Base-by-base conservation (phyloP, 192 early-diverging fungal genomes). In the Lobosporangium transversale region DNA sequence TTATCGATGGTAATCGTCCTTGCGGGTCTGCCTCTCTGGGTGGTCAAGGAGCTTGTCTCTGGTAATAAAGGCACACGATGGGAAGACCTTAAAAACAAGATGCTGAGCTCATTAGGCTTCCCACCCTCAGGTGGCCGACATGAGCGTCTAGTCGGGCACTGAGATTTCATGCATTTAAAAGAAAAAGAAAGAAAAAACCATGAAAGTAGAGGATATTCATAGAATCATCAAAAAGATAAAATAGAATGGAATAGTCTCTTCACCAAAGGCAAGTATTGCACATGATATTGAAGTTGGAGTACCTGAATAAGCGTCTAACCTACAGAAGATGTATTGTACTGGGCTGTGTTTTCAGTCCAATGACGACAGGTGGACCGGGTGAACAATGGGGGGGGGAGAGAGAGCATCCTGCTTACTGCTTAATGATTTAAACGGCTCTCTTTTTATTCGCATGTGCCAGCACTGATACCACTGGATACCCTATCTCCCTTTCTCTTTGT, bases 1-100 rank as follows among this genome's bases (percentile, higher is more conserved):
- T 56, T 81, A 18, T 73, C 85, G 0, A 57, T 88, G 59, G 80
- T 82, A 12, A 82, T 85, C 53, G 80, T 86, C 24, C 48, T 84
- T 2, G 45, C 83, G 2, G 85, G 84, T 17, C 37, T 88, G 32
- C 87, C 87, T 15, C 65, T 88, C 29, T 88, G 85, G 85, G 59
- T 81, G 11, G 26, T 84, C 57, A 73, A 81, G 27, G 82, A 83
- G 8, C 73, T 83, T 23, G 79, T 83, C 20, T 68, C 64, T 5
- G 71, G 70, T 23, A 62, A 68, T 23, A 54, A 79, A 24, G 66
- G 56, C 35, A 62, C 61, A 3, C 53, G 78, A 53, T 79, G 80
- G 83, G 43, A 76, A 29, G 67, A 79, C 37, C 31, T 70, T 8
- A 79, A 71, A 31, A 40, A 9, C 9, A 70, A 70, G 30, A 63